Percentiles rank a stretch among this genome's conserved stretches.
Conservation (phyloP, 257 asterid genomes). For the Lycium barbarum region DNA sequence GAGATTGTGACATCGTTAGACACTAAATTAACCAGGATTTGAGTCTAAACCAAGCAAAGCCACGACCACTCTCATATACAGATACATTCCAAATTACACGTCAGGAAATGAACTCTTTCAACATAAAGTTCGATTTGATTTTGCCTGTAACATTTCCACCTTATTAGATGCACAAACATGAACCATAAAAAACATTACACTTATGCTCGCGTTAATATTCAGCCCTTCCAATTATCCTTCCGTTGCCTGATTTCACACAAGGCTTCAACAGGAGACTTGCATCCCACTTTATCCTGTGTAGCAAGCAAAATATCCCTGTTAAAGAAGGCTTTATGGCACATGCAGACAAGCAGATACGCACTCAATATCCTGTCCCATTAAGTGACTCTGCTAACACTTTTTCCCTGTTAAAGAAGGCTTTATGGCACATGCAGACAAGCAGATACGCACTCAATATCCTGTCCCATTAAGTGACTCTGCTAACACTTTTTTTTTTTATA, state of each 20-base stretch:
- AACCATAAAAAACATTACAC: not conserved
- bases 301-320: slow-evolving; percentile 27
- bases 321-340: not conserved
- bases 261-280: slow-evolving; percentile 85
- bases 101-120: not conserved
- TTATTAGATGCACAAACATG: not conserved
- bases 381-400: not conserved
- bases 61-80: not conserved
- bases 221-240: slow-evolving; percentile 71
- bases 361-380: not conserved
- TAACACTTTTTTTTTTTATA: not conserved
- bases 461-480: not conserved
- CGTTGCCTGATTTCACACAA: slow-evolving; percentile 66
- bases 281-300: slow-evolving; percentile 69
- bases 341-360: not conserved
- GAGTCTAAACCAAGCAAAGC: not conserved
- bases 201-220: not conserved
- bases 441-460: not conserved
- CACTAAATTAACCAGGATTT: not conserved
- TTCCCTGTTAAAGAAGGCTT: not conserved
- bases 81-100: not conserved
- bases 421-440: not conserved
- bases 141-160: not conserved
- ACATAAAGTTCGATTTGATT: not conserved
- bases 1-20: too few species aligned